Evolutionary conservation across 2,329 filamentous ascomycete species (phyloP), one percentile per base, ranked within the genome.

Genomic region (Fusarium miscanthi): DNA sequence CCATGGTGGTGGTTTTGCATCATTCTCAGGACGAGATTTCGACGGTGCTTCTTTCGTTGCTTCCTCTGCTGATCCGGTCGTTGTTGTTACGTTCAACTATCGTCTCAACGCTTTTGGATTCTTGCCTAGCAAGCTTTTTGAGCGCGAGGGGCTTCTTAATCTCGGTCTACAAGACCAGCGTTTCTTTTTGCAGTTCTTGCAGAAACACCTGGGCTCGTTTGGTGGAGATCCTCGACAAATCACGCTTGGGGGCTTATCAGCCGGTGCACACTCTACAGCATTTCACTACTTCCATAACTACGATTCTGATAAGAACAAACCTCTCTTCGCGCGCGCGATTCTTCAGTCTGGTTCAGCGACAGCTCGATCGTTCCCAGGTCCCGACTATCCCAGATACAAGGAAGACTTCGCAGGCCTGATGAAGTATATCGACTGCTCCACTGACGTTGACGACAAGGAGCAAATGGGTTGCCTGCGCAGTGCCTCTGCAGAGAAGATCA

Each of bases 281-380:
- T 65, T 65, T 4, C 62, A 65, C 17, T 65, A 63, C 16, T 65
- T 63, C 9, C 62, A 63, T 23, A 65, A 65, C 8, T 65, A 65
- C 8, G 48, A 25, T 4, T 31, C n/a, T 3, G 48, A 57, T 17
- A 56, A 54, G 35, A 16, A 57, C 1, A 65, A 56, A 6, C 62
- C 59, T 2, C 59, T 65, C 5, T 65, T 65, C 5, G 41, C 48
- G 2, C 40, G 62, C 1, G 62, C 37, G 1, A 63, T 65, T 3
- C 30, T 65, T 9, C 62, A 65, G 6, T 65, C 62, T 31, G 62
- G 62, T 8, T 65, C 62, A 37, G 46, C 59, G 11, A 65, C 62
- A 21, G 62, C 62, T 19, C 41, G 62, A 1, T 52, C 62, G 0
- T 65, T 65, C 19, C 48, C 62, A 7, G 30, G 46, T 27, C 30